These are phyloP conservation scores for Fraxinus ornus DNA, from an alignment of 305 asterid species.

Conservation along the genomic window DNA sequence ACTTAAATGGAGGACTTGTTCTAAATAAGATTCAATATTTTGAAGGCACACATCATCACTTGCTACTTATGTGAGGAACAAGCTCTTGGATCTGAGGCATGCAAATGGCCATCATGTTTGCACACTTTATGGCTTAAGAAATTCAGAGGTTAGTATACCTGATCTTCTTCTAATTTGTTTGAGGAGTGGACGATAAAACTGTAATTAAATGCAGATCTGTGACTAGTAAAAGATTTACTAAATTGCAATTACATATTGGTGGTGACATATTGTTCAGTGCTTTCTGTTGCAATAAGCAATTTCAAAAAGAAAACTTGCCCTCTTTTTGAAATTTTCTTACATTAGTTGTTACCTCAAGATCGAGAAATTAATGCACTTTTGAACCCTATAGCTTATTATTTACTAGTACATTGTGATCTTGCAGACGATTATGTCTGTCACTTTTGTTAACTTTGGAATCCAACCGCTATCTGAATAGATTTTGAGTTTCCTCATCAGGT, in stretches of 20 bases:
- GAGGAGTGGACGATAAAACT: not conserved
- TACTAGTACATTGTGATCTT: conserved; percentile 13
- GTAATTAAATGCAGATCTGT: not conserved
- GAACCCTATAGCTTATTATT: not conserved
- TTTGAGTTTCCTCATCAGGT: conserved; percentile 40
- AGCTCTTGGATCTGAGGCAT: conserved; percentile 67
- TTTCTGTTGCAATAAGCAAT: not conserved
- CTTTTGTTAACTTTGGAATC: conserved; percentile 26
- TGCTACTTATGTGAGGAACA: conserved; percentile 65
- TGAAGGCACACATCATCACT: conserved; percentile 74
- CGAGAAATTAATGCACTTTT: conserved; percentile 7
- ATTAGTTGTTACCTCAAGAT: conserved; percentile 5
- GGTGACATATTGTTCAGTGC: not conserved
- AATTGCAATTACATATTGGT: conserved; percentile 7
- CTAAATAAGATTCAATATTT: conserved; percentile 33
- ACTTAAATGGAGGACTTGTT: conserved; percentile 17
- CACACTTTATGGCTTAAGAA: conserved; percentile 55
- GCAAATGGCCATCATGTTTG: conserved; percentile 68
- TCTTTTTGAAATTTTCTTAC: not conserved
- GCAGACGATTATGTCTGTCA: not conserved
- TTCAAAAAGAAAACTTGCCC: conserved; percentile 5
- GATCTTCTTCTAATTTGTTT: not conserved
- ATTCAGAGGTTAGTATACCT: conserved; percentile 45
- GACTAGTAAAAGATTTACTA: not conserved
- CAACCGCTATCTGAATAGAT: not conserved